These are phyloP conservation scores for Metschnikowia cubensis DNA, from an alignment of 805 yeast species.

Conservation along the genomic window DNA sequence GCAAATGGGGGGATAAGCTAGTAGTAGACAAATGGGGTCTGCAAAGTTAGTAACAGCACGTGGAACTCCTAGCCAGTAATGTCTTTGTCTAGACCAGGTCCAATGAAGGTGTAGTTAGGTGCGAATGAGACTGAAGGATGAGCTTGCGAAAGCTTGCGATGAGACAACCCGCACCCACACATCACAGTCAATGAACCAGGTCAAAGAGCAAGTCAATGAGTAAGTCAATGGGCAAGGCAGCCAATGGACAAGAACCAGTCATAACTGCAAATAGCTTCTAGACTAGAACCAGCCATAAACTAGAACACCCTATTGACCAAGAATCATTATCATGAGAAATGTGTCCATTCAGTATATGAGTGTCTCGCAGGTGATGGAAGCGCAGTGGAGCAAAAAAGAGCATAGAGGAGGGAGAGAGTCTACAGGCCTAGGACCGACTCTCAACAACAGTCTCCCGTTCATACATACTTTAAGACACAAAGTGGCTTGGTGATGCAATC, in stretches of 20 bases:
- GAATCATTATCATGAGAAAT: too few relatives aligned
- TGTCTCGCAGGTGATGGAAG: too few relatives aligned
- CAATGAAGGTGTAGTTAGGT: neutral
- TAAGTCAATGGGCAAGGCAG: neutral
- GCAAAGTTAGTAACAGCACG: constrained; percentile 10
- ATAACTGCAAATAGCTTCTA: too few relatives aligned
- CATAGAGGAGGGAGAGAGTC: neutral
- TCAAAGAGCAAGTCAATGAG: neutral
- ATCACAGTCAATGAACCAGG: too few relatives aligned
- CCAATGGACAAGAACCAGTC: too few relatives aligned
- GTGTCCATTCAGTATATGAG: too few relatives aligned
- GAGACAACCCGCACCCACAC: neutral
- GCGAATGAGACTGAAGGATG: neutral
- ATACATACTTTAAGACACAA: constrained; percentile 16
- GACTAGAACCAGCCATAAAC: too few relatives aligned
- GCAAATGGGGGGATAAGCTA: constrained; percentile 3
- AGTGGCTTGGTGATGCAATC: constrained; percentile 14
- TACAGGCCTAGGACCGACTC: constrained; percentile 8
- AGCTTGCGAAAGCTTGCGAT: neutral
- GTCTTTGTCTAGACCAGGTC: neutral
- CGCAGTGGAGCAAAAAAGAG: neutral
- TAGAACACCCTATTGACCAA: too few relatives aligned
- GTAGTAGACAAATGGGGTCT: constrained; percentile 8
- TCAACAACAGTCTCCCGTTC: constrained; percentile 15
- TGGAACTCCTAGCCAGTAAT: neutral